Base-by-base conservation (phyloP, 1,139 yeast species). In the Candida smagusa region DNA sequence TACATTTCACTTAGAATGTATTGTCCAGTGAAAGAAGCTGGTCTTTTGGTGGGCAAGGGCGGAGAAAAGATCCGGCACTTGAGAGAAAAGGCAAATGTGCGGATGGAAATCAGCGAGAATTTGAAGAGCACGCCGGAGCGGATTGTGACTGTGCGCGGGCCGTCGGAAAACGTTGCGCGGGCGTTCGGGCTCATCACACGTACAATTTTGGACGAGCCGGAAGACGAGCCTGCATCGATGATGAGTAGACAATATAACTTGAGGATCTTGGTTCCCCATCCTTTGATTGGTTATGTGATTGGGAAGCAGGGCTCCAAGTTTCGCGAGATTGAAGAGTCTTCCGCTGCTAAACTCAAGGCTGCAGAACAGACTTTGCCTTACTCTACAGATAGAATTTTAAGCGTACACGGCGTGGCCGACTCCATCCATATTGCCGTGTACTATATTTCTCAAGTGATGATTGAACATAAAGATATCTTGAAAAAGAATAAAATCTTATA, bases 381-480 rank as follows among this genome's bases (percentile, higher is more conserved):
- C 44, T 84, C 95, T 1, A 86, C 92, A 11, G 97, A 89, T 56
- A 72, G 96, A 42, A 70, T 85, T 5, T 63, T 89, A 38, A 72
- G 81, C 23, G 74, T 89, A 12, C 68, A 74, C 9, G 97, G 97
- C 4, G 94, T 84, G 8, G 89, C 90, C 3, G 95, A 85, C 61
- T 90, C 95, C 2, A 77, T 89, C 36, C 95, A 86, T 53, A 84
- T 86, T 48, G 96, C 96, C 6, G 70, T 83, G 1, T 85, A 81
- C 56, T 83, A 83, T 53, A 73, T 87, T 40, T 79, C 85, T 2
- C 82, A 80, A 54, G 82, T 84, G 6, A 68, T 83, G 39, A 58
- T 78, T 42, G 84, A 80, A 46, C 82, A 79, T 53, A 74, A 74
- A 44, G 79, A 75, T 38, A 19, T 33, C 11, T 64, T 77, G 41